phyloP scores from a whole-genome alignment of 331 rosid species.

The Ulmus americana region DNA sequence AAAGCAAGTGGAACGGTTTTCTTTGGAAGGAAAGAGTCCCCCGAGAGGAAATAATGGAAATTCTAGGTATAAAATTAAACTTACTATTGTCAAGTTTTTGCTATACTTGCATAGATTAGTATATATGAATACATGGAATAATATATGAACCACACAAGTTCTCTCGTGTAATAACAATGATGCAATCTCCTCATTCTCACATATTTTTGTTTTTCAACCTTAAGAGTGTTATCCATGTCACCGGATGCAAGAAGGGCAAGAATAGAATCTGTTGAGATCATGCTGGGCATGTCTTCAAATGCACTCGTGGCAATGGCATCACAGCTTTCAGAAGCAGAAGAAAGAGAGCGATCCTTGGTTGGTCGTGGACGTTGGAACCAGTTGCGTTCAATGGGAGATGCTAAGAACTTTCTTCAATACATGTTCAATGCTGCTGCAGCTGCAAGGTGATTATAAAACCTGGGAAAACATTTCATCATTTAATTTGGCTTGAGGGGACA shows the following conservation, averaged over 20 bases:
- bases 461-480: constrained; percentile 16
- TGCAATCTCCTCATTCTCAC: constrained; percentile 5
- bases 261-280: constrained; percentile 64
- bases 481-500: not conserved
- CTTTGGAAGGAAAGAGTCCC: constrained; percentile 37
- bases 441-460: constrained; percentile 49
- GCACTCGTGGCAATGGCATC: constrained; percentile 62
- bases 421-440: constrained; percentile 57
- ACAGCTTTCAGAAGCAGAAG: constrained; percentile 69
- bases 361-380: constrained; percentile 75
- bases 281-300: constrained; percentile 58
- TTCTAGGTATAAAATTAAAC: constrained; percentile 36
- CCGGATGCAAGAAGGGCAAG: constrained; percentile 53
- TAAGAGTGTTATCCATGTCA: constrained; percentile 64
- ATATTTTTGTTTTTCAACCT: constrained; percentile 17
- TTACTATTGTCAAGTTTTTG: not conserved
- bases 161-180: constrained; percentile 9
- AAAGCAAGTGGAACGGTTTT: constrained; percentile 46
- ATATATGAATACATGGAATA: not conserved
- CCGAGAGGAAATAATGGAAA: constrained; percentile 39
- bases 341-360: constrained; percentile 47
- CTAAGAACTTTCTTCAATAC: constrained; percentile 59
- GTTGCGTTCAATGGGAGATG: constrained; percentile 72
- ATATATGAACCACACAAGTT: not conserved
- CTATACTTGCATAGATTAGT: not conserved